Base-by-base conservation (phyloP, 1,284 basidiomycete species). In the Cryptococcus wingfieldii region DNA sequence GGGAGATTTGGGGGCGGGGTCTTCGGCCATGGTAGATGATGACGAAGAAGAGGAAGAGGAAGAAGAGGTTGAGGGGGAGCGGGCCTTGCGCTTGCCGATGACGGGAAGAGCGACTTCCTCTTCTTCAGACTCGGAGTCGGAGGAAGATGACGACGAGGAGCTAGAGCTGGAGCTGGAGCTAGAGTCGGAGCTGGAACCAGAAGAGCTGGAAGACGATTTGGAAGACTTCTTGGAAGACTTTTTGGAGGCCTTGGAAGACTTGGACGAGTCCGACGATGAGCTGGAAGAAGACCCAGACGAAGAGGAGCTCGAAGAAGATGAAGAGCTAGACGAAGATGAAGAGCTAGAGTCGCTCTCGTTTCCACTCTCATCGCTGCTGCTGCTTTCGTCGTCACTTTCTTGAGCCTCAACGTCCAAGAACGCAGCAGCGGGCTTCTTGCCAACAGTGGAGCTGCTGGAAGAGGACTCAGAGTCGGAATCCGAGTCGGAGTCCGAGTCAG, bases 51-150 rank as follows among this genome's bases (percentile, higher is more conserved):
- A 64, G 38, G 65, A 64, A 38, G 66, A 63, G 12, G 64, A 62
- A 6, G 65, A 69, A 39, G 68, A 66, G 12, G 69, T 64, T 5
- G 63, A 63, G 4, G 64, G 63, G 5, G 69, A 68, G 5, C 67
- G 60, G 1, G 68, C 67, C 52, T 70, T 70, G 55, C 67, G 64
- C 59, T 71, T 71, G 46, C 65, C 61, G 12, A 60, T 55, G 28
- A 60, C 54, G 13, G 62, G 56, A 39, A 46, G 50, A 39, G 53
- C 50, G n/a, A 47, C 56, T 31, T 53, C 31, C 28, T 59, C 63
- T 34, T 60, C 58, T 38, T 65, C 60, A 23, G 58, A 58, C 16
- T 58, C 61, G 19, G 64, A 62, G 4, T 63, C 58, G 10, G 54
- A 55, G 45, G 51, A 50, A 10, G 65, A 66, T 1, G 64, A 65